Evolutionary conservation across 352 stramenopile species (phyloP).

Genomic region (Phytophthora chlamydospora): DNA sequence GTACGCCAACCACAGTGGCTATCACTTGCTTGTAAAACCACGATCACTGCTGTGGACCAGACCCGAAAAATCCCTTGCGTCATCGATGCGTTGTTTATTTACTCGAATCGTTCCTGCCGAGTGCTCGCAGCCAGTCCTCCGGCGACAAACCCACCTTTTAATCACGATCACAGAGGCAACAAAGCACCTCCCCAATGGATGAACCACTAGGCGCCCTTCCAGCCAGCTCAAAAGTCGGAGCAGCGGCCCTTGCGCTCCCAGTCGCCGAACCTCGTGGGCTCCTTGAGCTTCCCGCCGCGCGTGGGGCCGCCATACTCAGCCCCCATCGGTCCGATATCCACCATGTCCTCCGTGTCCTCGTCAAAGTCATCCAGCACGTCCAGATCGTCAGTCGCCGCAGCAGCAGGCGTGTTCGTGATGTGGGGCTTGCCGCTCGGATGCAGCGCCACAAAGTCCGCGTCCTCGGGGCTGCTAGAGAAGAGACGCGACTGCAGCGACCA

Average conservation of each 20-base stretch:
- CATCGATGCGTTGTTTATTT: no score
- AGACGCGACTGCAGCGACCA: slow-evolving; percentile 11
- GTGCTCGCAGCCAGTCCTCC: no score
- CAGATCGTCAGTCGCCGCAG: slow-evolving; percentile 11
- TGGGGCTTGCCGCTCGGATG: slow-evolving; percentile 27
- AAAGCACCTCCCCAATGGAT: no score
- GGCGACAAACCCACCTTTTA: no score
- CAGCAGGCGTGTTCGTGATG: slow-evolving; percentile 27
- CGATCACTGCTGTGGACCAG: no score
- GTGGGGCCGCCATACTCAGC: slow-evolving; percentile 95
- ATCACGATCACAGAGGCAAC: no score
- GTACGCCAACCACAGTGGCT: no score
- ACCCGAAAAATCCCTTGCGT: no score
- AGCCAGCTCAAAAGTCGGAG: slow-evolving; percentile 91
- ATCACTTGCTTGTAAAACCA: no score
- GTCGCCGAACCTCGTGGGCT: slow-evolving; percentile 97
- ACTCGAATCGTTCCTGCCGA: no score
- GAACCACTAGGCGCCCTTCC: no score
- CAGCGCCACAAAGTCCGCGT: slow-evolving; percentile 50
- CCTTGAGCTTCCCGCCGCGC: slow-evolving; percentile 92
- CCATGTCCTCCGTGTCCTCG: slow-evolving; percentile 94
- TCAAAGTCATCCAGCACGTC: slow-evolving; percentile 55
- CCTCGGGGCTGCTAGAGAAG: slow-evolving; percentile 38
- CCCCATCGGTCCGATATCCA: slow-evolving; percentile 88
- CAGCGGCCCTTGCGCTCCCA: slow-evolving; percentile 98